These are phyloP conservation scores for Penicillium turbatum DNA, from an alignment of 495 filamentous ascomycete genomes.

Conservation along the genomic window DNA sequence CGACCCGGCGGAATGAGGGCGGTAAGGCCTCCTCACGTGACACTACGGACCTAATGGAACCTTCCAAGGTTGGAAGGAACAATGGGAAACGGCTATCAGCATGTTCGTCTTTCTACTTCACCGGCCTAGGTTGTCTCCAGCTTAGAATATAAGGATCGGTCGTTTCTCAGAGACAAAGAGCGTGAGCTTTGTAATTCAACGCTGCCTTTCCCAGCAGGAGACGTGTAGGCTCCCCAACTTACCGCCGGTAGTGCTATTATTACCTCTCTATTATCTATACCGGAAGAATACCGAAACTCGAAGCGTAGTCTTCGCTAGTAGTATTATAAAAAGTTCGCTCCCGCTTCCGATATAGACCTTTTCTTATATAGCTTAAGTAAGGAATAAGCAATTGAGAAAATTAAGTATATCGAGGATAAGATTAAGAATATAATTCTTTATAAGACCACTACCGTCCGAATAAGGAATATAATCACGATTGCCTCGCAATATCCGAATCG, in stretches of 20 bases:
- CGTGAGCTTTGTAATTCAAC: too few species aligned
- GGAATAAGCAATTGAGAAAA: constrained; percentile 70
- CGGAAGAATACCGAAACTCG: constrained; percentile 55
- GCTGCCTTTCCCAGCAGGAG: too few species aligned
- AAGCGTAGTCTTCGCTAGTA: constrained; percentile 63
- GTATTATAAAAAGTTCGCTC: constrained; percentile 73
- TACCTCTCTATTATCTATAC: constrained; percentile 69
- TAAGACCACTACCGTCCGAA: constrained; percentile 71
- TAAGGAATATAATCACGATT: constrained; percentile 81
- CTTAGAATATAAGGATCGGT: too few species aligned
- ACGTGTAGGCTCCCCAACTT: too few species aligned
- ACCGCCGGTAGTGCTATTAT: constrained; percentile 73
- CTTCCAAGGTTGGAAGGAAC: too few species aligned
- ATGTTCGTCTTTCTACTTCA: too few species aligned
- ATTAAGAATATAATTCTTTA: constrained; percentile 69
- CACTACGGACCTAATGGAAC: too few species aligned
- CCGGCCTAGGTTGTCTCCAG: too few species aligned
- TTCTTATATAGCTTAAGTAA: constrained; percentile 76
- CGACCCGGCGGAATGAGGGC: too few species aligned
- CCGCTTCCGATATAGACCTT: constrained; percentile 79
- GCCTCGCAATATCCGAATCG: constrained; percentile 75
- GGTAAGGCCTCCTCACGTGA: too few species aligned
- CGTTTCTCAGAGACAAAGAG: too few species aligned
- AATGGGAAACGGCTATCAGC: too few species aligned
- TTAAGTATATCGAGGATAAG: constrained; percentile 66